Conservation (phyloP, 2,329 filamentous ascomycete genomes). For the Pseudocercospora musae region DNA sequence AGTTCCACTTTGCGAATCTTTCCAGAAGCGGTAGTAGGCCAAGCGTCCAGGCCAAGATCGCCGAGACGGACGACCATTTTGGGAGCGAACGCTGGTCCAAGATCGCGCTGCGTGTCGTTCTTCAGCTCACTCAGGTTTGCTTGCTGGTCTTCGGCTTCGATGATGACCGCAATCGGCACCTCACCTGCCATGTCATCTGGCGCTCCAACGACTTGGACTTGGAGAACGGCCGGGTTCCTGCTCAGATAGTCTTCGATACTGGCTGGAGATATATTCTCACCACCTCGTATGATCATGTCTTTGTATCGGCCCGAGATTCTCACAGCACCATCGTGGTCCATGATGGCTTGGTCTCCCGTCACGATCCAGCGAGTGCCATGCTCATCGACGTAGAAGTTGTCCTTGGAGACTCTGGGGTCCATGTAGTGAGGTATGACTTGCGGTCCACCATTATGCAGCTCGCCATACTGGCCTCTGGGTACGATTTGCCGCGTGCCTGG, state of each 20-base stretch:
- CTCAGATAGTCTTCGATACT: constrained; percentile 38
- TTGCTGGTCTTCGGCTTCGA: constrained; percentile 35
- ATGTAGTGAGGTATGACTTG: constrained; percentile 33
- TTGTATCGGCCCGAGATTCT: constrained; percentile 38
- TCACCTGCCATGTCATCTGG: constrained; percentile 48
- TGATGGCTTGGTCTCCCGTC: constrained; percentile 59
- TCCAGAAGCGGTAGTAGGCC: constrained; percentile 45
- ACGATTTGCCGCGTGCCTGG: constrained; percentile 27
- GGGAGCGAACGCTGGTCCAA: constrained; percentile 42
- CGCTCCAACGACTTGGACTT: constrained; percentile 44
- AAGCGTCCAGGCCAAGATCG: constrained; percentile 40
- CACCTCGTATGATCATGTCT: constrained; percentile 50
- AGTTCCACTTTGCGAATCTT: constrained; percentile 47
- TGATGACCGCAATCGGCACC: constrained; percentile 47
- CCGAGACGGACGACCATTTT: constrained; percentile 42
- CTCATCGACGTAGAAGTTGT: constrained; percentile 34
- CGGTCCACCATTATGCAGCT: constrained; percentile 33
- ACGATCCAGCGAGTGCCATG: constrained; percentile 57
- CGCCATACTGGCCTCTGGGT: constrained; percentile 31
- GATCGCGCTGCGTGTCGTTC: constrained; percentile 35
- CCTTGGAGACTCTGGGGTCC: constrained; percentile 28
- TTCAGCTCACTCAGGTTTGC: constrained; percentile 35
- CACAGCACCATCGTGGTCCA: constrained; percentile 45
- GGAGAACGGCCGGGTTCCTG: constrained; percentile 36
- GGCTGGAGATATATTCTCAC: constrained; percentile 61